Evolutionary conservation across 164 flowering plant genomes (phyloP), one percentile per base, ranked within the genome.

Genomic region (Berberis vulgaris): DNA sequence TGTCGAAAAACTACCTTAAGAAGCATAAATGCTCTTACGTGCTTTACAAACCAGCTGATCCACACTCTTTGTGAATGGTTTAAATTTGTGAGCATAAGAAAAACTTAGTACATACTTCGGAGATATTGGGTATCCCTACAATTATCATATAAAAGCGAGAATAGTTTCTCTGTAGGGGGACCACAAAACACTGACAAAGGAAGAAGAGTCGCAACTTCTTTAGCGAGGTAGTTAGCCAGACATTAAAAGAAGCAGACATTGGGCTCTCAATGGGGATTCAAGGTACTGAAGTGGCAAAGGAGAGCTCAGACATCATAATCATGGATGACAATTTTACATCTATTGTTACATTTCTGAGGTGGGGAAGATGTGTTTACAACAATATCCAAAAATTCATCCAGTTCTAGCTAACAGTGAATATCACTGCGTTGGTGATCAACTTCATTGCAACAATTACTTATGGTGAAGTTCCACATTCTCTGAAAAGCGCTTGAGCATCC

Each of bases 331-430:
- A 57, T 12, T 57, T 57, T n/a, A 5, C 42, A 38, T 38, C 42
- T 7, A 40, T 57, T 41, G 60, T 39, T 3, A 38, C 10, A 6
- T 1, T 57, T 9, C 6, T n/a, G 1, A 38, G 40, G 13, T 57
- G 60, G 60, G 43, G 60, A 26, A 49, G 65, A 9, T 49, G 50
- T 11, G 93, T 92, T 3, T 89, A 89, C 59, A 73, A 84, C n/a
- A 92, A 92, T 75, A 92, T 92, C 63, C 96, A 91, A 64, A 91
- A 91, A 68, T 89, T 91, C 78, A 94, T 91, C n/a, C 95, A 91
- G 76, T 91, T 91, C 71, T 95, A 91, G 76, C 77, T 91, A 57
- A 87, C 98, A 4, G 95, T 91, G 54, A 91, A 91, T 71, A 79
- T 89, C 45, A 96, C 87, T 73, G 95, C 98, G 4, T 78, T 92